Evolutionary conservation across 2,329 filamentous ascomycete species (phyloP).

Genomic region (Colletotrichum magnum): DNA sequence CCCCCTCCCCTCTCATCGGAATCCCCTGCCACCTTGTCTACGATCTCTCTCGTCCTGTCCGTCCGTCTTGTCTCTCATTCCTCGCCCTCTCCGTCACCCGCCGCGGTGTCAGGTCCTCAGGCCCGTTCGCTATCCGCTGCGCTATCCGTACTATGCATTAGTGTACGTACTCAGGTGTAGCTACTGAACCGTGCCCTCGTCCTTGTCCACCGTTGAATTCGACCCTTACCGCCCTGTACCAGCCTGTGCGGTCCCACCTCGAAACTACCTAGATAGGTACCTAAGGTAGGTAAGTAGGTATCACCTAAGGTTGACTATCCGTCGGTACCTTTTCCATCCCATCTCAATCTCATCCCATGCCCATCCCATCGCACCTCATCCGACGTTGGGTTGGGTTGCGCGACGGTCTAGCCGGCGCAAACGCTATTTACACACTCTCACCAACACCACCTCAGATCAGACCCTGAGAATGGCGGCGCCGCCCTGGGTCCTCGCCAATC

Average conservation of each 20-base stretch:
- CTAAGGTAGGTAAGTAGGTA: too few relatives aligned
- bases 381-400: neutral
- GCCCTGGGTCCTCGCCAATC: conserved; percentile 4
- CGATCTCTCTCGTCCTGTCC: conserved; percentile 10
- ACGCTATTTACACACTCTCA: conserved; percentile 31
- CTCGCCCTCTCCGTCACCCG: conserved; percentile 8
- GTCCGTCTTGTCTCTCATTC: conserved; percentile 31
- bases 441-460: conserved; percentile 21
- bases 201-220: neutral
- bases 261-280: too few relatives aligned
- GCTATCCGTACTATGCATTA: neutral
- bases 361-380: conserved; percentile 17
- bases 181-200: neutral
- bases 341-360: neutral
- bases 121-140: conserved; percentile 11
- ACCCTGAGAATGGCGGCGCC: conserved; percentile 20
- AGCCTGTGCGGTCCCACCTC: conserved; percentile 6
- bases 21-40: conserved; percentile 37
- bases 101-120: neutral
- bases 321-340: too few relatives aligned
- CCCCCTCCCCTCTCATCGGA: conserved; percentile 23
- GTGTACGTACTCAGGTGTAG: too few relatives aligned
- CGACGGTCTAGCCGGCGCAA: neutral
- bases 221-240: conserved; percentile 12
- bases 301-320: too few relatives aligned